Base-by-base conservation (phyloP, 495 filamentous ascomycete species). In the Hypoxylon fragiforme region DNA sequence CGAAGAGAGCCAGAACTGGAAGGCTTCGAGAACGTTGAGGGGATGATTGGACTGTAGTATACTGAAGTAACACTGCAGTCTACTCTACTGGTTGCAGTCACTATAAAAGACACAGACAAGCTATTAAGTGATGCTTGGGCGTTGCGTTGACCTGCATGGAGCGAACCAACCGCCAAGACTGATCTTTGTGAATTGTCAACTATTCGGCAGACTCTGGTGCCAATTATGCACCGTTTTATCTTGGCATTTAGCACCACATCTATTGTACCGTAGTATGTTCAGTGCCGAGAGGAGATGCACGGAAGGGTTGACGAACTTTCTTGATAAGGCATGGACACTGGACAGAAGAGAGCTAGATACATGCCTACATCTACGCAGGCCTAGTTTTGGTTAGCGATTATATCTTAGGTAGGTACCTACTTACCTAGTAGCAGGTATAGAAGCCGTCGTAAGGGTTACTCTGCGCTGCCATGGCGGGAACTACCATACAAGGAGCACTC, bases 11-110 rank as follows among this genome's bases (percentile, higher is more conserved):
- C 53, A 39, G 42, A 66, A 57, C 55, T 43, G 63, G 63, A 66
- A 66, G 63, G 63, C 63, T 66, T 66, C 63, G 60, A 66, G 63
- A 66, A 66, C 51, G 45, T 39, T 41, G 45, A 54, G 49, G 54
- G 62, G 50, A 51, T 54, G 47, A 54, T 60, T 60, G 50, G 57
- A 44, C 52, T 48, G 60, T 59, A 57, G 52, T 30, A 57, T 57
- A 41, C 43, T 39, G 32, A 48, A 56, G 58, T 62, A 41, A 24
- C 48, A 62, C 58, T 57, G 58, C 58, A 62, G 47, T 49, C 43
- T 52, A 15, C 28, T 56, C 42, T 48, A 42, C 42, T 48, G 45
- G 57, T 54, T 60, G 13, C 50, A 55, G 42, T 54, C 18, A 36
- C 41, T 45, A 12, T 20, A 36, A 18, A 40, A 41, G 36, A 50